phyloP scores from a whole-genome alignment of 1,284 basidiomycete genomes.

The Meripilus lineatus region DNA sequence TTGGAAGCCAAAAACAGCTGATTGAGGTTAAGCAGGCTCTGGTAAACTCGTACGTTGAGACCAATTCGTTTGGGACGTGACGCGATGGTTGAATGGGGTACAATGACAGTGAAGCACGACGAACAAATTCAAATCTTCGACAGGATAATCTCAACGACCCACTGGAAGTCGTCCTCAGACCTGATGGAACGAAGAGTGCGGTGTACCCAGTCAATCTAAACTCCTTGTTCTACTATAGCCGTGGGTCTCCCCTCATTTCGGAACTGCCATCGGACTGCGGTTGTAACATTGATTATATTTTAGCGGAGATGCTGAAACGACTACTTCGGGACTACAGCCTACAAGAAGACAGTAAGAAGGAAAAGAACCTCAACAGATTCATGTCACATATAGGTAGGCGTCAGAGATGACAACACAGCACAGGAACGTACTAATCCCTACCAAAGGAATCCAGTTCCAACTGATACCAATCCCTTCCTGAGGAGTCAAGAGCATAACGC shows the following conservation, averaged over 20 bases:
- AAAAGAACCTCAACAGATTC: constrained; percentile 47
- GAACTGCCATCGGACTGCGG: not conserved
- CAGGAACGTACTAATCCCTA: not conserved
- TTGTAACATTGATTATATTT: not conserved
- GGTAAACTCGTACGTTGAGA: constrained; percentile 43
- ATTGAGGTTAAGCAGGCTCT: constrained; percentile 38
- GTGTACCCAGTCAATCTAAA: constrained; percentile 45
- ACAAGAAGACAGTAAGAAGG: constrained; percentile 32
- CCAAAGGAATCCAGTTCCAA: constrained; percentile 14
- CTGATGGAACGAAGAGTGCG: constrained; percentile 41
- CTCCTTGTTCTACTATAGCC: constrained; percentile 45
- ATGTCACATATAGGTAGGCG: constrained; percentile 50
- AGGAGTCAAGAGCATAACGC: too few relatives aligned
- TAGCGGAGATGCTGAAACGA: constrained; percentile 33
- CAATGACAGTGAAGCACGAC: constrained; percentile 41
- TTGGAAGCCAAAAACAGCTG: constrained; percentile 38
- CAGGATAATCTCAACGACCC: constrained; percentile 38
- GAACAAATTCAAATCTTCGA: constrained; percentile 40
- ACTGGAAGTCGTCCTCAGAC: constrained; percentile 39
- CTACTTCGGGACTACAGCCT: constrained; percentile 46
- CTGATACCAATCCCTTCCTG: constrained; percentile 10
- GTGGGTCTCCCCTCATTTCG: constrained; percentile 27
- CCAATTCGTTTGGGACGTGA: not conserved
- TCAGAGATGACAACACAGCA: not conserved
- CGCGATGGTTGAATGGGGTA: not conserved